Conservation (phyloP, 202 grass and related monocot species). For the Carex sylvatica region DNA sequence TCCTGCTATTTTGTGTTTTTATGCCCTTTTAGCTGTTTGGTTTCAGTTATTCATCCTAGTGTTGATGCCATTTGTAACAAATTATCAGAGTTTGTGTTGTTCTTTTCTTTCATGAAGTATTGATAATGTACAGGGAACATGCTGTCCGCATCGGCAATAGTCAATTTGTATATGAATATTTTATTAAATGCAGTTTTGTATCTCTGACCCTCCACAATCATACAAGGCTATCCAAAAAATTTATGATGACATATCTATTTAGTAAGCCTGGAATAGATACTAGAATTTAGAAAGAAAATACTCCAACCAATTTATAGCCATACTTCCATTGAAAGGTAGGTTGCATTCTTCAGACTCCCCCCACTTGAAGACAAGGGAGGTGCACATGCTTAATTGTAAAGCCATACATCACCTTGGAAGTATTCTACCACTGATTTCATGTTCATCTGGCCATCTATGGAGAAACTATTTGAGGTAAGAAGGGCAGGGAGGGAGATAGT, state of each 20-base stretch:
- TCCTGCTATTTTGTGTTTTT: background rate
- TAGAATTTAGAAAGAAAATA: slow-evolving; percentile 1
- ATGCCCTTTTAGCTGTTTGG: background rate
- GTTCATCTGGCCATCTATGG: slow-evolving; percentile 98
- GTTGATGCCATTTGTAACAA: background rate
- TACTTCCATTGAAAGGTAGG: slow-evolving; percentile 97
- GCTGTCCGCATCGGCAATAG: slow-evolving; percentile 82
- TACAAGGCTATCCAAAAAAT: slow-evolving; percentile 61
- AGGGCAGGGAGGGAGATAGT: background rate
- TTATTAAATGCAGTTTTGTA: slow-evolving; percentile 34
- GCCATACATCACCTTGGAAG: slow-evolving; percentile 98
- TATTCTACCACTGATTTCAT: slow-evolving; percentile 98
- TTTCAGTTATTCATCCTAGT: background rate
- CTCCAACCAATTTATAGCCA: background rate
- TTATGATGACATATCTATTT: background rate
- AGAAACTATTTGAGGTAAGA: slow-evolving; percentile 46
- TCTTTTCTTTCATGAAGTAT: slow-evolving; percentile 50
- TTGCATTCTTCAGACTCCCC: slow-evolving; percentile 95
- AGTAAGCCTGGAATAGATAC: slow-evolving; percentile 2
- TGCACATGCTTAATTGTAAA: slow-evolving; percentile 89
- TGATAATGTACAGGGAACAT: slow-evolving; percentile 83
- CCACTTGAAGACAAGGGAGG: slow-evolving; percentile 95
- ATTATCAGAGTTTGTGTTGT: background rate
- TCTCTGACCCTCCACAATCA: slow-evolving; percentile 92
- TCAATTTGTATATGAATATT: slow-evolving; percentile 35